phyloP scores from a whole-genome alignment of 306 rosid species.

The Hippophae rhamnoides region DNA sequence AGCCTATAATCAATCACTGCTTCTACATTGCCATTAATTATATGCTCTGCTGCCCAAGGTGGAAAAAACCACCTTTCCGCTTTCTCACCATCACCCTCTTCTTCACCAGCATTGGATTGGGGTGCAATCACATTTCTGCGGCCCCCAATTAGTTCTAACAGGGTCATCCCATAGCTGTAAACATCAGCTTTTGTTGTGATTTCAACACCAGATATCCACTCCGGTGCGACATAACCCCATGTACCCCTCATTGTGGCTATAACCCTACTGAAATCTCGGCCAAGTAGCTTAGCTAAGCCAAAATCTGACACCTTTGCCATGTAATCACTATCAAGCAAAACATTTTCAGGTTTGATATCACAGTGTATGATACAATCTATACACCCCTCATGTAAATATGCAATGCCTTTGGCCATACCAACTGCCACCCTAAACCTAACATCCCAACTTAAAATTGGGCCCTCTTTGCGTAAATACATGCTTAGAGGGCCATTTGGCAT shows the following conservation, averaged over 20 bases:
- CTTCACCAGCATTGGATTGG: constrained; percentile 21
- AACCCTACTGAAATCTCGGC: constrained; percentile 67
- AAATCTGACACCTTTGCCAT: constrained; percentile 72
- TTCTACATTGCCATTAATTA: constrained; percentile 43
- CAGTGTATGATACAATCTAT: constrained; percentile 71
- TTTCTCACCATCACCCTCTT: not conserved
- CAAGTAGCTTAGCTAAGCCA: constrained; percentile 66
- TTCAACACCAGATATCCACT: constrained; percentile 77
- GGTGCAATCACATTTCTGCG: constrained; percentile 59
- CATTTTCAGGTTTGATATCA: constrained; percentile 83
- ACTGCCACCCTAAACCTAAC: constrained; percentile 53
- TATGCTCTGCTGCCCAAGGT: constrained; percentile 70
- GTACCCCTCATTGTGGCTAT: constrained; percentile 79
- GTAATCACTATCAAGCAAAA: constrained; percentile 52
- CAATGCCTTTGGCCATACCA: constrained; percentile 72
- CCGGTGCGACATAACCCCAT: constrained; percentile 84
- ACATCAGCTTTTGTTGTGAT: constrained; percentile 82
- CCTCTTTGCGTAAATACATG: constrained; percentile 53
- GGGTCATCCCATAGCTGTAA: constrained; percentile 79
- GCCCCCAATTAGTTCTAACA: constrained; percentile 65
- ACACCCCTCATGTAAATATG: constrained; percentile 77
- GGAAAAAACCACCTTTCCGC: constrained; percentile 80
- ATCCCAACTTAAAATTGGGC: constrained; percentile 70
- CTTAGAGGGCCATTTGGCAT: constrained; percentile 75
- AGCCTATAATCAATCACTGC: constrained; percentile 56